Base-by-base conservation (phyloP, 2,329 filamentous ascomycete genomes). In the Didymella arachidicola region DNA sequence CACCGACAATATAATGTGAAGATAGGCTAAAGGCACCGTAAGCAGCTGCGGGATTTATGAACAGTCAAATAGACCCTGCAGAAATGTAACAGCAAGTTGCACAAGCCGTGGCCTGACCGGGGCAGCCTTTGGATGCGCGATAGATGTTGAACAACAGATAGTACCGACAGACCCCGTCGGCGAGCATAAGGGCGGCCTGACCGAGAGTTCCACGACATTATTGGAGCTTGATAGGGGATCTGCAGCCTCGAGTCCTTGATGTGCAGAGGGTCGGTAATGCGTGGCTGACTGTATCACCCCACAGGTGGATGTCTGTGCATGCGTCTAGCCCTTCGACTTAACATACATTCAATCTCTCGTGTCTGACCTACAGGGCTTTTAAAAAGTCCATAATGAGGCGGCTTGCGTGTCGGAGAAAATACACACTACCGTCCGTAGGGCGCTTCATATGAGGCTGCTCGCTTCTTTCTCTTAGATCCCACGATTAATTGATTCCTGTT, bases 101-200 rank as follows among this genome's bases (percentile, higher is more conserved):
- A 53, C 50, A n/a, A 36, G 14, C n/a, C 22, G 39, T 42, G 7
- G 10, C 45, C 2, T 32, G 22, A 8, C 18, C 7, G 25, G 7
- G 16, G 18, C 36, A 19, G 22, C 10, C 30, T 53, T 38, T 18
- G 50, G 19, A 46, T 18, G 39, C 38, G 41, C 22, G 18, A 27
- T 43, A 5, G 39, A 36, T 5, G 22, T 14, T 4, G 10, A 18
- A 25, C 14, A 22, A 42, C 43, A 16, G 32, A 19, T 32, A 54
- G 51, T 43, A 8, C 51, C 51, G 51, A 54, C 42, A 34, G 7
- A 47, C 43, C 43, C 25, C 48, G 43, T 19, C 32, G 10, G 16
- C 25, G 3, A 30, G 18, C 18, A 41, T 42, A 18, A 42, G 18
- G 12, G 11, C 14, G 34, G 18, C 26, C 26, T 53, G 51, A 42